Base-by-base conservation (phyloP, 306 rosid species). In the Prunus dulcis region DNA sequence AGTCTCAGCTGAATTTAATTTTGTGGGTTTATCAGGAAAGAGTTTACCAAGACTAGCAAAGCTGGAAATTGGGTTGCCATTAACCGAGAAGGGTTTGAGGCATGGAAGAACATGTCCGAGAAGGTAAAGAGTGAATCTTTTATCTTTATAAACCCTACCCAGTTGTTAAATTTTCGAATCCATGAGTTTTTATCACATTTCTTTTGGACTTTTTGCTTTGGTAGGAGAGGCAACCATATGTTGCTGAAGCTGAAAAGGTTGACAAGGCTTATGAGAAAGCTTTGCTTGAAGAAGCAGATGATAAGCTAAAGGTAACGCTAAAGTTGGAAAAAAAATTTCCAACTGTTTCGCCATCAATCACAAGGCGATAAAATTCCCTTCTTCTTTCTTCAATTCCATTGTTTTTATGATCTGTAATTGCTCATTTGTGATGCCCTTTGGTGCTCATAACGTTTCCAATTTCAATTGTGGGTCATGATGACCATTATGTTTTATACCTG, bases 161-260 rank as follows among this genome's bases (percentile, higher is more conserved):
- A 28, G 22, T 32, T 75, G 3, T 41, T 56, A 45, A 22, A 62
- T 47, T 66, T 23, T 57, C 8, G 58, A 79, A 15, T 64, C 22
- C 43, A 68, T 20, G n/a, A 30, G 61, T 32, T 32, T 63, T 64
- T 27, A 30, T 75, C 15, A 52, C n/a, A 12, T 69, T 69, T 20
- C 12, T 65, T 75, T 61, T 38, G 30, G 52, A 2, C 38, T 32
- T 55, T 53, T 41, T 12, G 4, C n/a, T 71, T 87, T 55, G 49
- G 68, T 77, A 91, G 93, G 90, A 80, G 79, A 91, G 84, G 77
- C 34, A 68, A 30, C 90, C 90, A 5, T 87, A 60, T 80, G 78
- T 80, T 60, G 62, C 12, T 52, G 77, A 72, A 65, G 88, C 96
- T 47, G 61, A 45, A 22, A 20, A 19, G 64, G 53, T 88, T 69